These are phyloP conservation scores for Colletotrichum horii DNA, from an alignment of 2,329 filamentous ascomycete genomes.

Conservation along the genomic window DNA sequence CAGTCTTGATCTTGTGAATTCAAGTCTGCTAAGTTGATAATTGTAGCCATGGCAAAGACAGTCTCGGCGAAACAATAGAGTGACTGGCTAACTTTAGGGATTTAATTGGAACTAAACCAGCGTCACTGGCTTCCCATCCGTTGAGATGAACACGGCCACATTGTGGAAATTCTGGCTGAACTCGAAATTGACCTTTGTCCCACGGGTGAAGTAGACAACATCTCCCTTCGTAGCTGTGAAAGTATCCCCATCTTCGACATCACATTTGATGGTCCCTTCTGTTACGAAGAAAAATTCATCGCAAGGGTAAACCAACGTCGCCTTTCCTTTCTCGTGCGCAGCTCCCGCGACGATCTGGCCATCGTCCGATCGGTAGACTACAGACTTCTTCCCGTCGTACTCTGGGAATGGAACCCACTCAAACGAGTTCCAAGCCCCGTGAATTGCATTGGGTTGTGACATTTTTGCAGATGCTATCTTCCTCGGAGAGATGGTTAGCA, in stretches of 20 bases:
- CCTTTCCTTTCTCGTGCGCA: neutral
- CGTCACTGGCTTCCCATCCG: neutral
- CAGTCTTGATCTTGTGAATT: neutral
- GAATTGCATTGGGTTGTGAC: neutral
- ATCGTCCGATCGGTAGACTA: neutral
- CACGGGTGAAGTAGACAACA: neutral
- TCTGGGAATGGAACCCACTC: neutral
- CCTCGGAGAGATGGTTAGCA: neutral
- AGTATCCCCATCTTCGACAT: neutral
- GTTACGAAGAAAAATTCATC: neutral
- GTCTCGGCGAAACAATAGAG: neutral
- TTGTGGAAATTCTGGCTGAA: neutral
- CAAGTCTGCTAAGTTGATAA: neutral
- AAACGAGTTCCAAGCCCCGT: neutral
- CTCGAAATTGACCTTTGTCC: neutral
- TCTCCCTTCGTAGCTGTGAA: neutral
- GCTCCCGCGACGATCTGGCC: neutral
- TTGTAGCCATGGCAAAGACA: rapidly evolving
- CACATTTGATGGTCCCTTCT: neutral
- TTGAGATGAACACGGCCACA: neutral
- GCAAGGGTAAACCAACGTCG: neutral
- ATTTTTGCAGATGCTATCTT: rapidly evolving
- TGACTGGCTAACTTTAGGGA: rapidly evolving
- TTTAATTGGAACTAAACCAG: neutral
- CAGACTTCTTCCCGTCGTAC: neutral